Evolutionary conservation across 2,329 filamentous ascomycete genomes (phyloP).

Genomic region (Penicillium janthinellum): DNA sequence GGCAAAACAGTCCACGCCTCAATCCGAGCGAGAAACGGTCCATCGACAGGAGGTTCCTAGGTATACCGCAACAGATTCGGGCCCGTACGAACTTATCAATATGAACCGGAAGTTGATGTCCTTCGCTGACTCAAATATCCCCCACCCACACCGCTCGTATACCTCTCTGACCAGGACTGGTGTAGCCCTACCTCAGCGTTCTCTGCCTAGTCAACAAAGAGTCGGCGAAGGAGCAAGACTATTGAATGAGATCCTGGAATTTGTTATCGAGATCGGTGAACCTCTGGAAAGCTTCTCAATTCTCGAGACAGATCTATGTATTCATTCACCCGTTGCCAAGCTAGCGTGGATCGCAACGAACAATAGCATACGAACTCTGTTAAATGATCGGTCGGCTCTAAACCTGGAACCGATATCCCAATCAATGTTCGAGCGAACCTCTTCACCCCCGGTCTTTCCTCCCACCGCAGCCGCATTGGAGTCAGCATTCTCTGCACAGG

Average conservation of each 20-base stretch:
- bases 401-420: not conserved
- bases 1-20: conserved; percentile 2
- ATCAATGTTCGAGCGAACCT: not conserved
- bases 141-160: not conserved
- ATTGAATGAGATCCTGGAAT: not conserved
- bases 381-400: not conserved
- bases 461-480: not conserved
- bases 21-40: not conserved
- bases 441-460: not conserved
- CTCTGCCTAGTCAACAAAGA: not conserved
- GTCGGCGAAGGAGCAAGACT: not conserved
- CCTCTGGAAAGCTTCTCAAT: not conserved
- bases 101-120: not conserved
- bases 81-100: not conserved
- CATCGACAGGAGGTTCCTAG: not conserved
- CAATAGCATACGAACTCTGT: not conserved
- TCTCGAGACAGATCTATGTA: not conserved
- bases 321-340: not conserved
- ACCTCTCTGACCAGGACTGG: conserved; percentile 1
- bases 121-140: not conserved
- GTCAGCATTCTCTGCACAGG: not conserved
- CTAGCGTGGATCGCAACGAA: not conserved
- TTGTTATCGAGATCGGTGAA: not conserved
- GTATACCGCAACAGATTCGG: not conserved
- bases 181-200: not conserved